Percentiles rank a stretch among this genome's conserved stretches.
Evolutionary conservation across 2,329 filamentous ascomycete species (phyloP).

Genomic region (Cadophora sp.): DNA sequence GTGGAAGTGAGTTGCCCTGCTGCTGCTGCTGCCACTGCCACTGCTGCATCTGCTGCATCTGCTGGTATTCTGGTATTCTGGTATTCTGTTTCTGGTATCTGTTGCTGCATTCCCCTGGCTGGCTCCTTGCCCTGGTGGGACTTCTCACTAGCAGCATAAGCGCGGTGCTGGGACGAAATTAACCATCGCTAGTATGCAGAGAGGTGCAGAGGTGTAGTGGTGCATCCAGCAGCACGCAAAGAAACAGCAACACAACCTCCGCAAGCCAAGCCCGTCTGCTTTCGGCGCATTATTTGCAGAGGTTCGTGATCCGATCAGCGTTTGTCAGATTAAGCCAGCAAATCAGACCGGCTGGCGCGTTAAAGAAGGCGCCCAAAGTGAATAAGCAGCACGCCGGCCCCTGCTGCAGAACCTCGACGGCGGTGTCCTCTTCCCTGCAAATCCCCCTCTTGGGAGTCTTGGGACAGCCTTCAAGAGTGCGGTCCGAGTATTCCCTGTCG

Average conservation of each 20-base stretch:
- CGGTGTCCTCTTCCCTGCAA: constrained; percentile 5
- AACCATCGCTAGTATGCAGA: constrained; percentile 11
- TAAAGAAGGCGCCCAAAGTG: constrained; percentile 7
- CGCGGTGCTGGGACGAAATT: constrained; percentile 19
- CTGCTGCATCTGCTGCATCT: not conserved
- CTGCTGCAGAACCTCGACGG: constrained; percentile 12
- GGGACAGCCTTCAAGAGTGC: not conserved
- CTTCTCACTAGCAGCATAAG: constrained; percentile 22
- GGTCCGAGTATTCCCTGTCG: constrained; percentile 9
- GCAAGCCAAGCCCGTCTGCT: not conserved
- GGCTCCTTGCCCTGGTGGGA: constrained; percentile 5
- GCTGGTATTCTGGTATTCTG: not conserved
- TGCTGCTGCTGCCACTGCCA: not conserved
- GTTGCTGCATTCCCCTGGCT: too few relatives aligned
- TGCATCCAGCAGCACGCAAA: not conserved
- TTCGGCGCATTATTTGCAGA: constrained; percentile 1
- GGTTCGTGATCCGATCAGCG: constrained; percentile 2
- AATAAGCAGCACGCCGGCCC: constrained; percentile 8
- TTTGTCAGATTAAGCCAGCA: constrained; percentile 4
- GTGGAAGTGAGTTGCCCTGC: not conserved
- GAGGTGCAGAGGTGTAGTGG: not conserved
- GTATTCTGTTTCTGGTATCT: not conserved
- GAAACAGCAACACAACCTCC: not conserved
- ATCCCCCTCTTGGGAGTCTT: not conserved
- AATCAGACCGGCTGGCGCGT: constrained; percentile 4